Evolutionary conservation across 345 rosid genomes (phyloP).

Genomic region (Citrus hindsii): DNA sequence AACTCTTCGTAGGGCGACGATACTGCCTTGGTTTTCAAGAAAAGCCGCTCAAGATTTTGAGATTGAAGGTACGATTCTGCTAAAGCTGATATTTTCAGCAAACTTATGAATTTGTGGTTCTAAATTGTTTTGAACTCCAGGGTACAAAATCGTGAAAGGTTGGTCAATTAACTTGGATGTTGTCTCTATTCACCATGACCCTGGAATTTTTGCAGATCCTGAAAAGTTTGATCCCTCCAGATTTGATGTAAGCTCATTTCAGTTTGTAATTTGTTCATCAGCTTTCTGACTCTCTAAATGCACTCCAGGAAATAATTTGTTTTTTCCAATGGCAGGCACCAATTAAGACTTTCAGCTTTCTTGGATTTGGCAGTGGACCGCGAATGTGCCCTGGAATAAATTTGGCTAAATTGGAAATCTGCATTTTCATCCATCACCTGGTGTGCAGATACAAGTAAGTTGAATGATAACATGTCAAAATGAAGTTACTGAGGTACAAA

Average conservation of each 20-base stretch:
- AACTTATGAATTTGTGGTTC: not conserved
- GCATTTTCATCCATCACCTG: slow-evolving; percentile 59
- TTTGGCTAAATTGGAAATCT: slow-evolving; percentile 65
- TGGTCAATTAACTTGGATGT: slow-evolving; percentile 73
- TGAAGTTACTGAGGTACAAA: not conserved
- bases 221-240: slow-evolving; percentile 47
- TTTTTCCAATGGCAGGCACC: slow-evolving; percentile 32
- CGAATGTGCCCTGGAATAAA: slow-evolving; percentile 72
- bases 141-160: slow-evolving; percentile 50
- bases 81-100: not conserved
- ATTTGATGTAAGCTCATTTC: slow-evolving; percentile 41
- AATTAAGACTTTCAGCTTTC: slow-evolving; percentile 46
- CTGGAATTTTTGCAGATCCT: slow-evolving; percentile 42
- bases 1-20: slow-evolving; percentile 58
- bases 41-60: slow-evolving; percentile 65
- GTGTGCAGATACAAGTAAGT: slow-evolving; percentile 61
- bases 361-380: slow-evolving; percentile 70
- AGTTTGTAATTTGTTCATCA: not conserved
- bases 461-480: not conserved
- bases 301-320: not conserved
- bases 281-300: not conserved
- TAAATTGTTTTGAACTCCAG: slow-evolving; percentile 21
- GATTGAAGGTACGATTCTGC: slow-evolving; percentile 40
- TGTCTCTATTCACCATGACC: slow-evolving; percentile 65
- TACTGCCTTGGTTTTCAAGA: slow-evolving; percentile 64